Evolutionary conservation across 176 grass and related monocot species (phyloP), one percentile per base, ranked within the genome.

Genomic region (Avena sativa): DNA sequence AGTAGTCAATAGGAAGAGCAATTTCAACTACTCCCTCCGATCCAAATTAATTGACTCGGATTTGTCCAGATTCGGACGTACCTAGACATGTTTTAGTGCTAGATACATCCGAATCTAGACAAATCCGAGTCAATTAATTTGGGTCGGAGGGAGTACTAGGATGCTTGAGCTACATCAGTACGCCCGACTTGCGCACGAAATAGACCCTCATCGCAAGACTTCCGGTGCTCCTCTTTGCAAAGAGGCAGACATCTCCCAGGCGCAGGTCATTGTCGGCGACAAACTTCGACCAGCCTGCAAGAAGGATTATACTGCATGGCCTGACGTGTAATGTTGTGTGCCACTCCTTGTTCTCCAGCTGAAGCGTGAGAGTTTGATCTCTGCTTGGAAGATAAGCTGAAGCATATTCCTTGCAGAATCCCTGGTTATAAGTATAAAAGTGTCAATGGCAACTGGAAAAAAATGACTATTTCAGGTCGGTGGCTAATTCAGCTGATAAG

Each of bases 361-460:
- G 9, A 71, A 71, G 68, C 3, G 17, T 44, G 4, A 71, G 68
- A n/a, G 68, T 20, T 71, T 71, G 68, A 44, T 6, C 36, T 71
- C 36, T 71, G 68, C 17, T n/a, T n/a, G 17, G 68, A n/a, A 71
- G 34, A 63, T 63, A 63, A n/a, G 16, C 11, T n/a, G 68, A 48
- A 48, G 9, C 68, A 71, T 71, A 71, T n/a, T 44, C 68, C 36
- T 1, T 10, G 17, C 68, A 44, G 68, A 71, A 71, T 40, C 0
- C 17, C 34, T 71, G 5, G 34, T 71, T 44, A 10, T n/a, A 71
- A 71, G 17, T 20, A 17, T 44, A 40, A 4, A 71, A 71, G 68
- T 71, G 34, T 71, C 68, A 69, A 69, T 69, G 32, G 66, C 15
- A 69, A 69, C 59, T 62, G 59, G 4, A 62, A 62, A 62, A 20